Base-by-base conservation (phyloP, 2,329 filamentous ascomycete genomes). In the Colletotrichum scovillei region DNA sequence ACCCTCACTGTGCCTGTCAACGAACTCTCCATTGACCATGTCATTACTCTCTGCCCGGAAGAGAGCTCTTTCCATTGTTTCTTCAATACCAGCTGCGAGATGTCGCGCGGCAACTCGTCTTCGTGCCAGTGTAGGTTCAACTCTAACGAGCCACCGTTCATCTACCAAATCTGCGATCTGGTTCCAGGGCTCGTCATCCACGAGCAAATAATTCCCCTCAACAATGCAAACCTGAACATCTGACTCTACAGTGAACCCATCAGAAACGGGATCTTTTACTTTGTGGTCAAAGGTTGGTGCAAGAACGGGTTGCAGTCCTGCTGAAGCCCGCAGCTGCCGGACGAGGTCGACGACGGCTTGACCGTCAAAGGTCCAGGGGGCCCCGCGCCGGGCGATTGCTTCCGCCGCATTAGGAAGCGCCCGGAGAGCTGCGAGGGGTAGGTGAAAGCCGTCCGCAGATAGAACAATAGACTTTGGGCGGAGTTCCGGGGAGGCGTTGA, bases 271-370 rank as follows among this genome's bases (percentile, higher is more conserved):
- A 69, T 88, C 86, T 74, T 87, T 86, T 46, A 87, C 78, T 2
- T 84, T 83, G 75, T 88, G 87, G 72, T 88, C 87, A 71, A 89
- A 89, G 72, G 84, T 87, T 0, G 87, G 87, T 1, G 78, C 79
- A 14, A 74, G 55, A 2, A 80, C 77, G 4, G 79, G 78, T 9
- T 19, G 57, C 8, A 32, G 65, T 8, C 69, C 64, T 4, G 69
- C 49, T 8, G 73, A 75, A 12, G 73, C 63, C 55, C 71, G 76
- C 11, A 81, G 55, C 11, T 63, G 19, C n/a, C 53, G 53, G 28
- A 81, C 68, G 5, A 79, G 69, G 3, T 75, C 57, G 9, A 81
- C 52, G 38, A 80, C 74, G 1, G 70, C 75, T 5, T 64, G 64
- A 4, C 73, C 79, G 52, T 82, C 79, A 62, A 81, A 81, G 9